phyloP scores from a whole-genome alignment of 345 rosid species.

The Cardamine resedifolia region DNA sequence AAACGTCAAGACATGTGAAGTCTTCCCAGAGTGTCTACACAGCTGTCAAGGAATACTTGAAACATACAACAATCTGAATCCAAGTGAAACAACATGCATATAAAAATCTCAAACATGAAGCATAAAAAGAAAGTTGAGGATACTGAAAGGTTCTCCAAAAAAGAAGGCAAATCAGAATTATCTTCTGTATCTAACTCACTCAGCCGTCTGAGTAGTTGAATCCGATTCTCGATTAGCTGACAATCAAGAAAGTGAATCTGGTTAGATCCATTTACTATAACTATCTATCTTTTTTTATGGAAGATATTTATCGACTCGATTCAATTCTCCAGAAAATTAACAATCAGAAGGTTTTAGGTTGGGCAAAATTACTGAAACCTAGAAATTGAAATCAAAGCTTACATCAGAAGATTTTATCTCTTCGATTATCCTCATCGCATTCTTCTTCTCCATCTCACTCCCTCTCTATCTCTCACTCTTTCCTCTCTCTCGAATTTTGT shows the following conservation, averaged over 20 bases:
- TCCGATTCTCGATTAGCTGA: slow-evolving; percentile 75
- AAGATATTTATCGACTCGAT: too few species aligned
- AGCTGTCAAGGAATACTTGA: slow-evolving; percentile 48
- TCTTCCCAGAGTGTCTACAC: slow-evolving; percentile 76
- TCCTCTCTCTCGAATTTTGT: not conserved
- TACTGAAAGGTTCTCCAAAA: slow-evolving; percentile 61
- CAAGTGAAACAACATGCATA: not conserved
- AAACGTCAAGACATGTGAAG: slow-evolving; percentile 83
- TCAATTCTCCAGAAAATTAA: not conserved
- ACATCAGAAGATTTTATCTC: slow-evolving; percentile 72
- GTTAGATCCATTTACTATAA: slow-evolving; percentile 15
- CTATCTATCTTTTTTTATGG: too few species aligned
- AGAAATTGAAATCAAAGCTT: slow-evolving; percentile 30
- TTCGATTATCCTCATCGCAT: slow-evolving; percentile 47
- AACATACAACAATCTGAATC: not conserved
- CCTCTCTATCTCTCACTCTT: slow-evolving; percentile 20
- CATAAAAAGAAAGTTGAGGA: slow-evolving; percentile 40
- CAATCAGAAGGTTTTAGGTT: not conserved
- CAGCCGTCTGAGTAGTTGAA: slow-evolving; percentile 53
- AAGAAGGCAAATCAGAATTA: slow-evolving; percentile 49
- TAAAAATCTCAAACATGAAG: not conserved
- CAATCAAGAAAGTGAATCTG: not conserved
- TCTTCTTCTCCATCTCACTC: too few species aligned
- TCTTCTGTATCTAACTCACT: slow-evolving; percentile 47
- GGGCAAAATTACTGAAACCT: not conserved